A percentile compares a stretch with the other conserved stretches of the same genome.
Evolutionary conservation across 2,329 filamentous ascomycete genomes (phyloP).

Genomic region (Neofusicoccum sp.): DNA sequence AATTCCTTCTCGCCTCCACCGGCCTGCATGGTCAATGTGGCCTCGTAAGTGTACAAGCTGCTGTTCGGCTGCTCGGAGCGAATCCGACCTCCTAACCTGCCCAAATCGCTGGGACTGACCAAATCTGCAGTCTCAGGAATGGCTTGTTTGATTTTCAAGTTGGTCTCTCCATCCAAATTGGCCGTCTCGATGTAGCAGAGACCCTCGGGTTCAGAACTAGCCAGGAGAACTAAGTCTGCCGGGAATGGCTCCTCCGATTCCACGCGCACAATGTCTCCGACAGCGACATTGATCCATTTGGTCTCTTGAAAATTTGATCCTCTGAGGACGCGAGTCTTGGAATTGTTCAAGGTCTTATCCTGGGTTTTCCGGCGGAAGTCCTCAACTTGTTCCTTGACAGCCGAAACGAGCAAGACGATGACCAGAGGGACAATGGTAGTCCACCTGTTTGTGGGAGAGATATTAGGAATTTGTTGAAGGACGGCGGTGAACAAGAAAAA

Average conservation of each 20-base stretch:
- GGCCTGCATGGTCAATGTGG: constrained; percentile 85
- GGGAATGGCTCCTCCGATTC: constrained; percentile 95
- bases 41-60: constrained; percentile 97
- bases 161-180: constrained; percentile 96
- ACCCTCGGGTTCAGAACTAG: constrained; percentile 95
- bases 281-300: constrained; percentile 90
- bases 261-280: constrained; percentile 90
- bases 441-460: constrained; percentile 93
- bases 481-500: constrained; percentile 98
- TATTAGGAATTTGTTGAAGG: constrained; percentile 90
- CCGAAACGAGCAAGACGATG: constrained; percentile 90
- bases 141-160: constrained; percentile 97
- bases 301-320: constrained; percentile 84
- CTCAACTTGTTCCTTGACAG: constrained; percentile 90
- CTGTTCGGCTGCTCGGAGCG: constrained; percentile 98
- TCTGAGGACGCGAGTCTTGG: constrained; percentile 78
- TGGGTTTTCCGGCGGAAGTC: constrained; percentile 88
- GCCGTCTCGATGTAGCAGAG: constrained; percentile 98
- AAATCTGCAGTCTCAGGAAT: constrained; percentile 88
- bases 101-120: constrained; percentile 84
- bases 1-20: constrained; percentile 94
- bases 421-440: constrained; percentile 95
- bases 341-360: constrained; percentile 85
- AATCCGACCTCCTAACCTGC: constrained; percentile 80
- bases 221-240: constrained; percentile 86